Percentiles rank a stretch among this genome's conserved stretches.
These are phyloP conservation scores for Cruciata laevipes DNA, from an alignment of 257 asterid genomes.

Conservation along the genomic window DNA sequence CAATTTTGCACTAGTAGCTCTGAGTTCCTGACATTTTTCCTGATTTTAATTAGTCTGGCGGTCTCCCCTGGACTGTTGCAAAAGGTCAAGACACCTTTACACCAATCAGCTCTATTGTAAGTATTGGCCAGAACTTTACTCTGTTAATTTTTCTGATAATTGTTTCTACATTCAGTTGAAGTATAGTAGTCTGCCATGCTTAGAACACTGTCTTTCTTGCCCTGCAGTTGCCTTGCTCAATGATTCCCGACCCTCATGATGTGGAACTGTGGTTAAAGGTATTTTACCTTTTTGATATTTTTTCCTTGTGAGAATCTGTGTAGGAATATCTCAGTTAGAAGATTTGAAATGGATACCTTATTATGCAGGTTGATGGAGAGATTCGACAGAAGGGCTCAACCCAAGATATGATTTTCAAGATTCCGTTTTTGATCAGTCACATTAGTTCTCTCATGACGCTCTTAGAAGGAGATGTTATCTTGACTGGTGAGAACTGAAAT, in stretches of 20 bases:
- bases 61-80: slow-evolving; percentile 98
- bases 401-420: slow-evolving; percentile 83
- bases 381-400: slow-evolving; percentile 85
- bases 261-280: slow-evolving; percentile 94
- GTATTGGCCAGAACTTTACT: slow-evolving; percentile 21
- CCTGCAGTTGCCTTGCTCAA: slow-evolving; percentile 57
- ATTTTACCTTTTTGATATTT: slow-evolving; percentile 8
- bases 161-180: neutral
- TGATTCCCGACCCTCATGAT: slow-evolving; percentile 84
- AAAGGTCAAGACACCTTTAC: slow-evolving; percentile 99
- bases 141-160: neutral
- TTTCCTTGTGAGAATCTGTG: too few relatives aligned
- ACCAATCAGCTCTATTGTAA: slow-evolving; percentile 89
- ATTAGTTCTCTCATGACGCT: slow-evolving; percentile 93
- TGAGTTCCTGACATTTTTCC: slow-evolving; percentile 12
- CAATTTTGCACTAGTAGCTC: too few relatives aligned
- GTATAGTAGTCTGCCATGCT: neutral
- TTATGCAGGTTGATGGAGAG: slow-evolving; percentile 82
- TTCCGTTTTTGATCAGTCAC: slow-evolving; percentile 95
- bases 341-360: neutral
- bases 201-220: neutral
- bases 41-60: slow-evolving; percentile 71
- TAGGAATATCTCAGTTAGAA: too few relatives aligned
- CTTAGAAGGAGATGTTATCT: slow-evolving; percentile 85
- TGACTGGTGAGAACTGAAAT: slow-evolving; percentile 54